A percentile compares a stretch with the other conserved stretches of the same genome.
Conservation (phyloP, 176 grass and related monocot species). For the Tillandsia fasciculata region DNA sequence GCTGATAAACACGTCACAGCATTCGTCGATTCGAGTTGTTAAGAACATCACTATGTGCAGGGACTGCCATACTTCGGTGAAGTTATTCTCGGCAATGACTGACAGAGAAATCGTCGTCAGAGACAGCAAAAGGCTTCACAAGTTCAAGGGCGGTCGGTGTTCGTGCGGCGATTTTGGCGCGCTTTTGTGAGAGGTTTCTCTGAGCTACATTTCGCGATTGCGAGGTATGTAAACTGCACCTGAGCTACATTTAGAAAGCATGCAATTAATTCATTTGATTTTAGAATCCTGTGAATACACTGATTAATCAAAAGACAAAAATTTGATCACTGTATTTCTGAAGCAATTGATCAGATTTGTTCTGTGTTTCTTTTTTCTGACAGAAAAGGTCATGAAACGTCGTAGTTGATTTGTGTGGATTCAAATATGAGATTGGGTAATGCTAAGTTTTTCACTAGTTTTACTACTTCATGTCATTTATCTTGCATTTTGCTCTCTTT, state of each 20-base stretch:
- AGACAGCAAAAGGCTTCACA: conserved; percentile 74
- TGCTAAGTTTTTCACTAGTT: no score
- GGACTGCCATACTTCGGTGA: conserved; percentile 71
- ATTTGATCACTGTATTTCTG: no score
- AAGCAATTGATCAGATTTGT: no score
- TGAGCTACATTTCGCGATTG: background rate
- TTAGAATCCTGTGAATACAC: background rate
- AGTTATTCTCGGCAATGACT: conserved; percentile 48
- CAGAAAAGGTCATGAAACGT: no score
- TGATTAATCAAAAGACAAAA: no score
- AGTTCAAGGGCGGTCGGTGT: conserved; percentile 64
- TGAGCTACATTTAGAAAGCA: background rate
- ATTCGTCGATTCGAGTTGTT: conserved; percentile 34
- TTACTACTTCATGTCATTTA: no score
- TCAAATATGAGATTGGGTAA: no score
- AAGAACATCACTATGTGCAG: conserved; percentile 93
- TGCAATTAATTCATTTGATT: background rate
- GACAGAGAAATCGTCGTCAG: conserved; percentile 75
- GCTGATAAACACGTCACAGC: conserved; percentile 44
- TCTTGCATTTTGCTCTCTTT: no score
- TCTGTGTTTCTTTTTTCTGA: no score
- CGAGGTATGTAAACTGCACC: background rate
- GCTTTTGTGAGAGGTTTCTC: conserved; percentile 29
- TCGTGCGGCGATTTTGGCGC: conserved; percentile 79
- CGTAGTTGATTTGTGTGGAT: no score